These are phyloP conservation scores for Cutaneotrichosporon cyanovorans DNA, from an alignment of 1,284 basidiomycete species.

Conservation along the genomic window DNA sequence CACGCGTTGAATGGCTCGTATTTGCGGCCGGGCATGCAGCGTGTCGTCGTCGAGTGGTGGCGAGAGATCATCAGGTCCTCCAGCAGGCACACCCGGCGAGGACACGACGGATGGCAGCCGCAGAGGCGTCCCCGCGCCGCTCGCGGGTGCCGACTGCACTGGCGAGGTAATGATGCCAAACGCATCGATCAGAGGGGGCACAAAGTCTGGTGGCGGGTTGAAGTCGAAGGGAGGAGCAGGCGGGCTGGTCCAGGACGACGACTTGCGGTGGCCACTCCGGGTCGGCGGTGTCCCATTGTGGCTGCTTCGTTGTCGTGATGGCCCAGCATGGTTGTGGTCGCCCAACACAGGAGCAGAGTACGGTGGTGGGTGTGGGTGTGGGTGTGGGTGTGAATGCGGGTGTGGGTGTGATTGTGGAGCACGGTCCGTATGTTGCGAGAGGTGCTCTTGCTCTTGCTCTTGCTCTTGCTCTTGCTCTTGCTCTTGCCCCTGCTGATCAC, in stretches of 20 bases:
- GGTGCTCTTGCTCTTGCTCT: no score
- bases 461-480: no score
- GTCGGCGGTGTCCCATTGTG: no score
- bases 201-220: slow-evolving; percentile 33
- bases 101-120: neutral
- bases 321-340: no score
- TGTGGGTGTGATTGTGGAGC: no score
- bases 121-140: neutral
- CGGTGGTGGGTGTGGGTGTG: no score
- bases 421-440: no score
- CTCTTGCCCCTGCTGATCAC: no score
- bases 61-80: neutral
- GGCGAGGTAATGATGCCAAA: slow-evolving; percentile 10
- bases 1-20: slow-evolving; percentile 25
- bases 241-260: slow-evolving; percentile 10
- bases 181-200: slow-evolving; percentile 2
- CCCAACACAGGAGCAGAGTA: no score
- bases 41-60: neutral
- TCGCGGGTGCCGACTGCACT: neutral
- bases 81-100: no score
- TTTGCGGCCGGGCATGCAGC: slow-evolving; percentile 17
- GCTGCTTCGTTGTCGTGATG: no score
- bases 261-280: neutral
- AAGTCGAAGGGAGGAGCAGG: slow-evolving; percentile 33
- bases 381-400: no score